Percentiles rank a stretch among this genome's conserved stretches.
These are phyloP conservation scores for Arxiozyma slooffiae DNA, from an alignment of 1,139 yeast species.

Conservation along the genomic window DNA sequence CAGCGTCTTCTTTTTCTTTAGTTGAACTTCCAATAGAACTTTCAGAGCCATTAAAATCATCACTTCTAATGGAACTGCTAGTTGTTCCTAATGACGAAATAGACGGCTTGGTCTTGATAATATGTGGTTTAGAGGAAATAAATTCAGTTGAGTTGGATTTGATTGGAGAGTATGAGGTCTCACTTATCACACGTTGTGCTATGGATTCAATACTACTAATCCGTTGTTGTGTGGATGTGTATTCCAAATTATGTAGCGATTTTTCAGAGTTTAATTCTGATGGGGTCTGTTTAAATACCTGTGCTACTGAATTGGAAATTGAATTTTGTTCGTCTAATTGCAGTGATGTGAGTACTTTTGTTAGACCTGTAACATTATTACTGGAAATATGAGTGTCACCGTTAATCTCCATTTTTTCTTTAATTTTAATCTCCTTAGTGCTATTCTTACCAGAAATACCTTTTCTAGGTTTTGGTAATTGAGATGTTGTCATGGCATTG, in stretches of 20 bases:
- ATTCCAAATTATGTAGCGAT: constrained; percentile 8
- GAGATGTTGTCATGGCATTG: constrained; percentile 12
- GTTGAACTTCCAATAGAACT: not conserved
- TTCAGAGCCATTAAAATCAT: not conserved
- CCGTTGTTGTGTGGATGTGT: constrained; percentile 4
- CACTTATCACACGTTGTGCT: constrained; percentile 5
- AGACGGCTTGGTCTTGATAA: constrained; percentile 3
- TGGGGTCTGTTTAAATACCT: constrained; percentile 1
- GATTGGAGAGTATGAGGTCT: not conserved
- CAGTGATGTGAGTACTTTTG: constrained; percentile 7
- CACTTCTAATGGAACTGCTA: not conserved
- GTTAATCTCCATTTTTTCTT: not conserved
- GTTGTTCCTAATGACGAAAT: not conserved
- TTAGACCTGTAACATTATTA: constrained; percentile 5
- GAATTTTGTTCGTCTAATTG: constrained; percentile 1
- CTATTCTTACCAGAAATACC: constrained; percentile 17
- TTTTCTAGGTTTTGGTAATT: constrained; percentile 24
- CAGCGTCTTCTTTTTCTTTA: not conserved
- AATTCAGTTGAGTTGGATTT: not conserved
- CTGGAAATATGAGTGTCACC: not conserved
- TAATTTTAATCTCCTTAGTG: not conserved
- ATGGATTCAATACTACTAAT: constrained; percentile 10
- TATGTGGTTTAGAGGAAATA: not conserved
- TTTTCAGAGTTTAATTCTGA: constrained; percentile 3
- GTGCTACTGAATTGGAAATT: not conserved